Percentiles rank a stretch among this genome's conserved stretches.
These are phyloP conservation scores for Leccinum glutinopallens DNA, from an alignment of 1,284 basidiomycete species.

Conservation along the genomic window DNA sequence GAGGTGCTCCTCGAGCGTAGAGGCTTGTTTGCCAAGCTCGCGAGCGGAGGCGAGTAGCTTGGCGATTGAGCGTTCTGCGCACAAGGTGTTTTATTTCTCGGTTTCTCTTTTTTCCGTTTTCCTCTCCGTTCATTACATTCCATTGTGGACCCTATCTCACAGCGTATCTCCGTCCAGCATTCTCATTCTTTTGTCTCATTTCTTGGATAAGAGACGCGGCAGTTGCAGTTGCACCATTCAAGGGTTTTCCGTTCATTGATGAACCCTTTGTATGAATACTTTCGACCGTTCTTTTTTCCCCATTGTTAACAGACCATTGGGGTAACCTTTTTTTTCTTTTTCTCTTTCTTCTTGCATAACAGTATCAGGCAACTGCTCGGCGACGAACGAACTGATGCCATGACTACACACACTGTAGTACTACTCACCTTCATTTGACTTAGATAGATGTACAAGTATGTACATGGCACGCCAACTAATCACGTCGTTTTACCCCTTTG, in stretches of 20 bases:
- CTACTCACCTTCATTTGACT: too few species aligned
- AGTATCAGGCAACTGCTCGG: too few species aligned
- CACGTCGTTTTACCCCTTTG: too few species aligned
- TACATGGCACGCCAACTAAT: too few species aligned
- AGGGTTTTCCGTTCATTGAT: constrained; percentile 9
- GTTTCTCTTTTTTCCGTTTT: not conserved
- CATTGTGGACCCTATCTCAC: not conserved
- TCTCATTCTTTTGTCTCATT: not conserved
- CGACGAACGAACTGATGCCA: too few species aligned
- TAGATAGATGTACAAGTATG: too few species aligned
- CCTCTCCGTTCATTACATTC: not conserved
- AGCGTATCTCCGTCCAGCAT: not conserved
- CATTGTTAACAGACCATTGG: too few species aligned
- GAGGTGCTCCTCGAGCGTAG: constrained; percentile 59
- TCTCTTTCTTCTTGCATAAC: not conserved
- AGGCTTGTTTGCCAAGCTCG: constrained; percentile 82
- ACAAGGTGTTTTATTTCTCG: not conserved
- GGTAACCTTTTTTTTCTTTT: not conserved
- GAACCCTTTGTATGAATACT: constrained; percentile 12
- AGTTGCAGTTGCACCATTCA: not conserved
- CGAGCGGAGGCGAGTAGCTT: constrained; percentile 40
- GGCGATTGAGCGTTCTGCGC: constrained; percentile 38
- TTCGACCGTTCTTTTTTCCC: constrained; percentile 9
- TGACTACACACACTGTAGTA: too few species aligned
- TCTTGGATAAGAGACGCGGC: not conserved